A percentile compares a stretch with the other conserved stretches of the same genome.
Evolutionary conservation across 192 early-diverging fungal species (phyloP).

Genomic region (Diversispora epigaea): DNA sequence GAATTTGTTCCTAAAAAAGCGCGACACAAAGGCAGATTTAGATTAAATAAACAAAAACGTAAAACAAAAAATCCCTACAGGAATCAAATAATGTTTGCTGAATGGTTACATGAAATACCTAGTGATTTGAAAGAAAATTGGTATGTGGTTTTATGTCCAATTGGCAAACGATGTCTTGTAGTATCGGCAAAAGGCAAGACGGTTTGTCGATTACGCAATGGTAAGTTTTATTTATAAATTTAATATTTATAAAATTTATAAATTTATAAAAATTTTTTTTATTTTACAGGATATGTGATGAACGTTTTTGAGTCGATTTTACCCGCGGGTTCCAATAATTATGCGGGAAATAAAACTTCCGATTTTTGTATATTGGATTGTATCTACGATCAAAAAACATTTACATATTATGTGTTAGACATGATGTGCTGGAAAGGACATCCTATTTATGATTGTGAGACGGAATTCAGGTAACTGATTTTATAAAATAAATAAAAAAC

Average conservation of each 20-base stretch:
- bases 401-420: slow-evolving; percentile 58
- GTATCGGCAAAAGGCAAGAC: slow-evolving; percentile 52
- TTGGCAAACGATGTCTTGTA: slow-evolving; percentile 58
- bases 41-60: slow-evolving; percentile 29
- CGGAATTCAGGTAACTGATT: slow-evolving; percentile 48
- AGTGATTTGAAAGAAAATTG: slow-evolving; percentile 50
- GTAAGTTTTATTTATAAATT: slow-evolving; percentile 1
- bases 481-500: not conserved
- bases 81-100: slow-evolving; percentile 61
- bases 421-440: slow-evolving; percentile 65
- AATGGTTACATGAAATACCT: slow-evolving; percentile 51
- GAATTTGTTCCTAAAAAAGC: slow-evolving; percentile 19
- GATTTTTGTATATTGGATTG: slow-evolving; percentile 64
- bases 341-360: slow-evolving; percentile 48
- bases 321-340: slow-evolving; percentile 50
- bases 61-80: slow-evolving; percentile 45
- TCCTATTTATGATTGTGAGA: slow-evolving; percentile 63
- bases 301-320: slow-evolving; percentile 52
- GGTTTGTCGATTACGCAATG: slow-evolving; percentile 37
- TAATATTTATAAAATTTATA: not conserved
- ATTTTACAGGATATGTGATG: slow-evolving; percentile 36
- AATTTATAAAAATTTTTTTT: not conserved
- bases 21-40: slow-evolving; percentile 27
- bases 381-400: slow-evolving; percentile 49
- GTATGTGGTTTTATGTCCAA: slow-evolving; percentile 53